Evolutionary conservation across 371 early-diverging fungal species (phyloP).

Genomic region (Mucor piriformis): DNA sequence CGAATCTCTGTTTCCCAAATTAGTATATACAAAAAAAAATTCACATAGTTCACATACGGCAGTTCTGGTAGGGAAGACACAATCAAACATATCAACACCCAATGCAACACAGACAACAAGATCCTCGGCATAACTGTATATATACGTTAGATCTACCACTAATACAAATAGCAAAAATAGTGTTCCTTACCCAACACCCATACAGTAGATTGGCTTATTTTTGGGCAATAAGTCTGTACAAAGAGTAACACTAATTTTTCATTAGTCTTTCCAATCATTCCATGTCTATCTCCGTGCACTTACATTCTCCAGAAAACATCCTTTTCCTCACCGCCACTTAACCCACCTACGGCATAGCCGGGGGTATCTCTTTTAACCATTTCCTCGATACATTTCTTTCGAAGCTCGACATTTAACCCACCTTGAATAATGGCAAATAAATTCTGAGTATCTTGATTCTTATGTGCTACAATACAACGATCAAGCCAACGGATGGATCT

Average conservation of each 20-base stretch:
- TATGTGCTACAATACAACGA: constrained; percentile 86
- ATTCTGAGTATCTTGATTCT: constrained; percentile 77
- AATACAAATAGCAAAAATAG: too few species aligned
- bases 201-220: constrained; percentile 92
- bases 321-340: constrained; percentile 96
- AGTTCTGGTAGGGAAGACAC: constrained; percentile 97
- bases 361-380: constrained; percentile 89
- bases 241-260: constrained; percentile 60
- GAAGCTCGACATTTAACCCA: constrained; percentile 78
- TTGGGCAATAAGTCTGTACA: constrained; percentile 88
- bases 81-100: constrained; percentile 97
- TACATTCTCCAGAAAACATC: constrained; percentile 88
- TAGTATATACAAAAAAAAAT: neutral
- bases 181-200: constrained; percentile 98
- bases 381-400: constrained; percentile 81
- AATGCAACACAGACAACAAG: constrained; percentile 92
- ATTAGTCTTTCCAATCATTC: neutral
- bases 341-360: constrained; percentile 95
- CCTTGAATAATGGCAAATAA: constrained; percentile 98
- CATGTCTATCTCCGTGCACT: too few species aligned
- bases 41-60: constrained; percentile 64
- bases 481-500: constrained; percentile 96
- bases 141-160: constrained; percentile 44
- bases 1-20: constrained; percentile 70
- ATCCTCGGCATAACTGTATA: constrained; percentile 90